Percentiles rank a stretch among this genome's conserved stretches.
phyloP scores from a whole-genome alignment of 495 filamentous ascomycete species.

The Podospora tetraspora region DNA sequence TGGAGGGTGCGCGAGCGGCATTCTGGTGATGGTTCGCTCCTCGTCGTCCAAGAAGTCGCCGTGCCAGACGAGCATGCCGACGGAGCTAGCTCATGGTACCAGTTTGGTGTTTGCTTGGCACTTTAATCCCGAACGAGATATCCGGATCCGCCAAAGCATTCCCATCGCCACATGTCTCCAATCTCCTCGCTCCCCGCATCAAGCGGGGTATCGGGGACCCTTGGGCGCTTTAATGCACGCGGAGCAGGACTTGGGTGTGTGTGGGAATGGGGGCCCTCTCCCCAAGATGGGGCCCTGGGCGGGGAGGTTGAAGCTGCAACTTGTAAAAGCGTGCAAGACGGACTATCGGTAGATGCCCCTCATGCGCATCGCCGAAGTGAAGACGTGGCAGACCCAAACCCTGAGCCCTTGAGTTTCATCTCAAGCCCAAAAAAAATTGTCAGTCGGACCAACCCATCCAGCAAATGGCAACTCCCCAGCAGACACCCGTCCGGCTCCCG shows the following conservation, averaged over 20 bases:
- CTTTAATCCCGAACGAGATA: conserved; percentile 1
- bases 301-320: background rate
- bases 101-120: background rate
- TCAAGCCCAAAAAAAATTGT: background rate
- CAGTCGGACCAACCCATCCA: background rate
- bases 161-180: background rate
- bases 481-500: conserved; percentile 4
- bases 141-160: conserved; percentile 6
- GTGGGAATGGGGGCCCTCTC: background rate
- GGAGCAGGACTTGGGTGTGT: background rate
- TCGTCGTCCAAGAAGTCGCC: background rate
- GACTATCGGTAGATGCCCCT: background rate
- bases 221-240: background rate
- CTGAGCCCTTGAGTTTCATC: background rate
- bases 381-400: background rate
- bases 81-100: background rate
- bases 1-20: background rate
- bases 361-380: background rate
- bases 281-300: background rate
- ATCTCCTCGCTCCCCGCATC: background rate
- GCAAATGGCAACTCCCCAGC: background rate
- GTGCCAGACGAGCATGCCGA: background rate
- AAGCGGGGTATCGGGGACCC: background rate
- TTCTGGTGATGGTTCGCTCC: background rate
- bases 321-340: background rate